These are phyloP conservation scores for Chaetoscypha palmicola DNA, from an alignment of 2,329 filamentous ascomycete species.

Conservation along the genomic window DNA sequence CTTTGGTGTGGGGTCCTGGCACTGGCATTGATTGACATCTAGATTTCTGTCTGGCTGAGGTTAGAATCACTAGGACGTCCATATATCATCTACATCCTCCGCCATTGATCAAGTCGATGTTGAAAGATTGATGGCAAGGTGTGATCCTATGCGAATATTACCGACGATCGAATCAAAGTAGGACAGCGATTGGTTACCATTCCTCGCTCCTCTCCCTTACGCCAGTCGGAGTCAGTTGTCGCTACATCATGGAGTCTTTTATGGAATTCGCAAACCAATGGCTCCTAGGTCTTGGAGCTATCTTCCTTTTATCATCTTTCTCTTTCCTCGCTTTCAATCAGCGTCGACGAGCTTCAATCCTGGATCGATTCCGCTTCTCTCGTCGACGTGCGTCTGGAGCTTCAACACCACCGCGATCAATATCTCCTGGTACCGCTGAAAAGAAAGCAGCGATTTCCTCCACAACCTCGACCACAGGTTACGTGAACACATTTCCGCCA, in stretches of 20 bases:
- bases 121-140: too few species aligned
- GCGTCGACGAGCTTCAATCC: conserved; percentile 20
- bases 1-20: neutral
- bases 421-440: conserved; percentile 22
- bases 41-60: too few species aligned
- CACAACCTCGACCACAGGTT: conserved; percentile 14
- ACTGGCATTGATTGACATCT: too few species aligned
- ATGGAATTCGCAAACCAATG: conserved; percentile 17
- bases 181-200: too few species aligned
- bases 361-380: conserved; percentile 22
- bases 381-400: conserved; percentile 27
- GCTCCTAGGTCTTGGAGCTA: conserved; percentile 22
- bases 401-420: conserved; percentile 28
- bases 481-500: conserved; percentile 24
- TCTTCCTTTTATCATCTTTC: conserved; percentile 19
- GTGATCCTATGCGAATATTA: too few species aligned
- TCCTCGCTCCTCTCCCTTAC: neutral
- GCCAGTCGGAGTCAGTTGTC: neutral
- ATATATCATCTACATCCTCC: too few species aligned
- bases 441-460: conserved; percentile 3
- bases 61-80: too few species aligned
- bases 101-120: neutral
- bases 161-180: too few species aligned
- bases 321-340: conserved; percentile 19
- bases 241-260: conserved; percentile 15